Conservation (phyloP, 208 protist species). For the Acanthamoeba triangularis region DNA sequence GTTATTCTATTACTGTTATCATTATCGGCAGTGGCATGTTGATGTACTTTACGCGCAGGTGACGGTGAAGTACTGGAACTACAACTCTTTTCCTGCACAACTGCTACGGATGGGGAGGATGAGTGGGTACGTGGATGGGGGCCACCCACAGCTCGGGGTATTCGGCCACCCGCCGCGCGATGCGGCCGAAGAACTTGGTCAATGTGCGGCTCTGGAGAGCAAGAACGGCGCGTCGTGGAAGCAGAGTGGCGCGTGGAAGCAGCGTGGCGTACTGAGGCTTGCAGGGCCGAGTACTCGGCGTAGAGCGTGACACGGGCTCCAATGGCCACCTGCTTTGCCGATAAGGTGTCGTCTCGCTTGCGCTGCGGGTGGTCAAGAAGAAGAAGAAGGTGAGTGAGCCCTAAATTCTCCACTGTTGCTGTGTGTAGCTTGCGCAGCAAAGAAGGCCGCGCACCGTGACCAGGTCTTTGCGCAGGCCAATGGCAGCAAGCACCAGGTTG, state of each 20-base stretch:
- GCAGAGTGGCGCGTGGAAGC: background rate
- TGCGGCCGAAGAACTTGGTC: background rate
- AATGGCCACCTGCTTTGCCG: background rate
- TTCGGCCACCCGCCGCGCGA: conserved; percentile 4
- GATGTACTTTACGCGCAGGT: background rate
- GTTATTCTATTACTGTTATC: too few relatives aligned
- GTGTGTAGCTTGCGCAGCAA: too few relatives aligned
- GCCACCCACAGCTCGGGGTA: conserved; percentile 37
- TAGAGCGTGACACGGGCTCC: background rate
- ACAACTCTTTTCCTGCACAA: too few relatives aligned
- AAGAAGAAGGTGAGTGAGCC: background rate
- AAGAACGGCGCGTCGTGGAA: too few relatives aligned
- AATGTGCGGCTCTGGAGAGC: background rate
- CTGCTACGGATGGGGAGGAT: too few relatives aligned
- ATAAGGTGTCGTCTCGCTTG: background rate
- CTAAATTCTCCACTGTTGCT: background rate
- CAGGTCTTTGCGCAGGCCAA: conserved; percentile 2
- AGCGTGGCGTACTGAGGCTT: background rate
- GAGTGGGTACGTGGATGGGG: background rate
- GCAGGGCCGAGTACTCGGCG: background rate
- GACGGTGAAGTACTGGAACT: too few relatives aligned
- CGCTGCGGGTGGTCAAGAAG: background rate
- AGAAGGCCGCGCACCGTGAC: background rate
- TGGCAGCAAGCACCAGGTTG: background rate
- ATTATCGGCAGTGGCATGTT: background rate